Evolutionary conservation across 805 yeast genomes (phyloP), one percentile per base, ranked within the genome.

Genomic region (Myxozyma kluyveri): DNA sequence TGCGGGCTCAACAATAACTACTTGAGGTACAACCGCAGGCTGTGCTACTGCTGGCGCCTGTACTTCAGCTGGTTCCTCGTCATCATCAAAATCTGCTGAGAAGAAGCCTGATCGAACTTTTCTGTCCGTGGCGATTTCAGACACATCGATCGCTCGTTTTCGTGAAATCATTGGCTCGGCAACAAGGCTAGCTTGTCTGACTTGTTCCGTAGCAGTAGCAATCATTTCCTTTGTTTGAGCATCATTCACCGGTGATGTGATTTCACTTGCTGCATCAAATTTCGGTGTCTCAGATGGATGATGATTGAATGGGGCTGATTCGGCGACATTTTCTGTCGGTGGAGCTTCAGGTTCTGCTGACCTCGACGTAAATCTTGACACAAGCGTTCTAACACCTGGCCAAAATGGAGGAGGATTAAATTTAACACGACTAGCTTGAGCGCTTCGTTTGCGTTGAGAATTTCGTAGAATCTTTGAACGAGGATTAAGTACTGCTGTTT

Each of bases 61-160:
- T 32, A 63, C 46, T 17, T 24, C 35, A 3, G 49, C 60, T 4
- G 61, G 61, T 9, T 61, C 65, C 18, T 61, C 64, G 33, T 65
- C 60, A 45, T 64, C 60, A n/a, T 65, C 69, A 39, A 69, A 66
- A 24, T 63, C 63, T 1, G 69, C 72, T 2, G 68, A 57, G 35
- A 66, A 64, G 43, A 57, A 67, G 1, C 73, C 73, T 0, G 69
- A 71, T 4, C 62, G 56, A n/a, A 56, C 50, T 21, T 52, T 52
- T 18, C 71, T 56, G 2, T 62, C 64, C 18, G 46, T 41, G 2
- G 67, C 56, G 17, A 65, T 45, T 23, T 63, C 65, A 14, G 57
- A 35, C 4, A 65, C 29, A 23, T 63, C 62, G 7, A 65, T 31
- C 14, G 55, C 55, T 21, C 61, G 44, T 26, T 52, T 51, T 19